A percentile compares a stretch with the other conserved stretches of the same genome.
Conservation (phyloP, 345 rosid species). For the Pistacia integerrima region DNA sequence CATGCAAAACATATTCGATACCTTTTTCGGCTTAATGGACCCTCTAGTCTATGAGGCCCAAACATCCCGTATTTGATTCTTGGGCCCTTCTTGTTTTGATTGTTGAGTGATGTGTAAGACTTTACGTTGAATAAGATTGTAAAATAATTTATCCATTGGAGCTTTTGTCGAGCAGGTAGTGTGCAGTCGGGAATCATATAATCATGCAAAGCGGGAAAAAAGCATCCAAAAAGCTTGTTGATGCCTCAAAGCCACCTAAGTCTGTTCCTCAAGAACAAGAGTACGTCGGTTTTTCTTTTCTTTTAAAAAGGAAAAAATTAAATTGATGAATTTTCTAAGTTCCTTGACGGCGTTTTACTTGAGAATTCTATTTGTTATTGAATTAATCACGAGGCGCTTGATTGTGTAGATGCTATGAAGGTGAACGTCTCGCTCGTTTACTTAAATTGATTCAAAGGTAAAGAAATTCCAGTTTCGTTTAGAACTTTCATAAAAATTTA, state of each 20-base stretch:
- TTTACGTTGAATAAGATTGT: too few relatives aligned
- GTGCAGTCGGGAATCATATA: not conserved
- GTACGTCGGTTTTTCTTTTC: slow-evolving; percentile 13
- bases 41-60: not conserved
- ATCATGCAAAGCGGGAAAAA: slow-evolving; percentile 22
- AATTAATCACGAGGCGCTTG: not conserved
- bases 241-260: slow-evolving; percentile 10
- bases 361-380: not conserved
- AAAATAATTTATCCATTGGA: not conserved
- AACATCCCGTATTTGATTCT: not conserved
- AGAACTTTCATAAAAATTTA: too few relatives aligned
- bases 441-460: slow-evolving; percentile 58
- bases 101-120: too few relatives aligned
- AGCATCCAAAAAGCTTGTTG: slow-evolving; percentile 3
- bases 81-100: not conserved
- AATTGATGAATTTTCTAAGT: too few relatives aligned
- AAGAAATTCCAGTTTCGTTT: not conserved
- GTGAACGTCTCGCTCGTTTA: slow-evolving; percentile 53
- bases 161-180: slow-evolving; percentile 16
- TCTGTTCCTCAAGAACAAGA: slow-evolving; percentile 22
- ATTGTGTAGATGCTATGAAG: slow-evolving; percentile 55
- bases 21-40: slow-evolving; percentile 9
- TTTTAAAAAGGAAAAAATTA: not conserved
- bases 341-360: not conserved
- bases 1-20: not conserved